Conservation (phyloP, 2,329 filamentous ascomycete species). For the Claviceps pusilla region DNA sequence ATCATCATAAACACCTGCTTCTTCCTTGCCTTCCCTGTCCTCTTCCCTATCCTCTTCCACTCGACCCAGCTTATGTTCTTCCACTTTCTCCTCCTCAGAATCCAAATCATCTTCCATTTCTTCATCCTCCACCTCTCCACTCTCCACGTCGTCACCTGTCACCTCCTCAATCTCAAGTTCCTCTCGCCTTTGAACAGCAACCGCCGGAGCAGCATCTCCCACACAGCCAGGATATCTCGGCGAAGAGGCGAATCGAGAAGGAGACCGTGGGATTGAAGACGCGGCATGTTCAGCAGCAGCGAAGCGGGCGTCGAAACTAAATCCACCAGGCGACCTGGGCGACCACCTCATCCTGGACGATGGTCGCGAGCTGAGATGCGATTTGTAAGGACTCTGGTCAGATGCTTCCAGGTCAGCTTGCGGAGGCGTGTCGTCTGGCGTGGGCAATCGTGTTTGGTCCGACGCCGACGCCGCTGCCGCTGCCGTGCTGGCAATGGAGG, state of each 20-base stretch:
- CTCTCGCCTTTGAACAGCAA: background rate
- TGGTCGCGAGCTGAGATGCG: conserved; percentile 1
- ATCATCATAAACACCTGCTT: background rate
- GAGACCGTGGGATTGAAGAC: background rate
- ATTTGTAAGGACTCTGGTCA: conserved; percentile 10
- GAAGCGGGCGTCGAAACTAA: background rate
- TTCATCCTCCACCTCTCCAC: conserved; percentile 6
- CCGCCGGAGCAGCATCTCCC: background rate
- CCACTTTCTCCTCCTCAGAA: background rate
- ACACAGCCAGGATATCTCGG: conserved; percentile 1
- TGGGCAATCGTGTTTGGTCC: conserved; percentile 32
- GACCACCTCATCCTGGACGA: background rate
- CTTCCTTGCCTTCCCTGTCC: background rate
- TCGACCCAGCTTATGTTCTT: background rate
- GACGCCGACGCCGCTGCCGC: conserved; percentile 22
- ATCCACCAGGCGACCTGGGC: background rate
- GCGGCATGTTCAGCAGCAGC: background rate
- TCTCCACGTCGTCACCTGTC: background rate
- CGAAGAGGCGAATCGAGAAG: background rate
- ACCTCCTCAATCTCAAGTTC: background rate
- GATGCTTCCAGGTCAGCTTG: conserved; percentile 14
- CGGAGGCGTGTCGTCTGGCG: conserved; percentile 37
- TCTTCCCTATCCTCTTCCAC: background rate
- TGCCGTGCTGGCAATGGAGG: conserved; percentile 18
- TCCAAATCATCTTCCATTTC: background rate